Percentiles rank a stretch among this genome's conserved stretches.
phyloP scores from a whole-genome alignment of 441 rosid genomes.

The Adansonia grandidieri region DNA sequence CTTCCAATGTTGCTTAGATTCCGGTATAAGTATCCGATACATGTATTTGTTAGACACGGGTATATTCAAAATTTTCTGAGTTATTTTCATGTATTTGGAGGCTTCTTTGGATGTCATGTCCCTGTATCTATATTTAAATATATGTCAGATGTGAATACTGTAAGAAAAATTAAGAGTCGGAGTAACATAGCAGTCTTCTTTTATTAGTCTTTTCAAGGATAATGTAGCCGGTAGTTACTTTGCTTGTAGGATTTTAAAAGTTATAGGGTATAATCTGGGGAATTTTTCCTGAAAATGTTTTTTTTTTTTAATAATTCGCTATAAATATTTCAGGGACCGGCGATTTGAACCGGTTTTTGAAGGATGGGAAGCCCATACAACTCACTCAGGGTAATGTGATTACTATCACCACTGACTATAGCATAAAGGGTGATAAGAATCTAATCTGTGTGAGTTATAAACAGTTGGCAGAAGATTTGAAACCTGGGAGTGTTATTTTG shows the following conservation, averaged over 20 bases:
- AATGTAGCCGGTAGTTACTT: background rate
- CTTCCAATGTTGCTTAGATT: no score
- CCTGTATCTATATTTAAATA: no score
- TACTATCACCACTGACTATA: slow-evolving; percentile 55
- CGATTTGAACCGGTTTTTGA: slow-evolving; percentile 73
- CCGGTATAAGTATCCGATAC: no score
- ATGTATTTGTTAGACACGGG: no score
- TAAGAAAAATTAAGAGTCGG: no score
- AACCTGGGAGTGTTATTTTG: slow-evolving; percentile 52
- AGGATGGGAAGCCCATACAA: slow-evolving; percentile 56
- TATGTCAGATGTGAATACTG: no score
- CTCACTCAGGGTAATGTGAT: slow-evolving; percentile 58
- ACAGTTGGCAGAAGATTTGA: slow-evolving; percentile 59
- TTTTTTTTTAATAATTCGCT: background rate
- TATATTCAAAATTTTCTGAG: no score
- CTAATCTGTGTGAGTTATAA: slow-evolving; percentile 66
- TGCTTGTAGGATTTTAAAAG: background rate
- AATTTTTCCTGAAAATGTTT: background rate
- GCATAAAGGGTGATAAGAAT: slow-evolving; percentile 53
- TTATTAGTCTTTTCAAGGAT: background rate
- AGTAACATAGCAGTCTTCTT: background rate
- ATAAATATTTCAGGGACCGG: slow-evolving; percentile 55
- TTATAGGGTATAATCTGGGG: background rate
- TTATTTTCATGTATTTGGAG: no score
- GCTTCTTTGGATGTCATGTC: no score